Conservation (phyloP, 768 basidiomycete species). For the Auricularia sp. region DNA sequence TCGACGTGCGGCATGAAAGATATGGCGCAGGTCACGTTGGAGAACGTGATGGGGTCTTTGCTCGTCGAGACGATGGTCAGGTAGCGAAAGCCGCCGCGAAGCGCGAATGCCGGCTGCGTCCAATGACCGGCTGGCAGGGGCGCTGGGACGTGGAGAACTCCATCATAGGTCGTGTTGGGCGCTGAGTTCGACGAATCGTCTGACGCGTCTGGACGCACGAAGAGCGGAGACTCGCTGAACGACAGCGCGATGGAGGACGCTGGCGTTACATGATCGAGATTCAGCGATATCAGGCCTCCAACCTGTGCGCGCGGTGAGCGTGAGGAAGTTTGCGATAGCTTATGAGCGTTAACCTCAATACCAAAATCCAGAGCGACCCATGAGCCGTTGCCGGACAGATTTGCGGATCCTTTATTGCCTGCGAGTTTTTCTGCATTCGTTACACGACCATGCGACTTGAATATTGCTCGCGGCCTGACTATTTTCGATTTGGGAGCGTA, state of each 20-base stretch:
- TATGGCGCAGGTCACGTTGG: conserved; percentile 40
- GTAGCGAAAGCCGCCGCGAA: conserved; percentile 46
- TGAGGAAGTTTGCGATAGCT: conserved; percentile 1
- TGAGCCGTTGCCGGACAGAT: conserved; percentile 29
- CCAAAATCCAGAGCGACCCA: conserved; percentile 50
- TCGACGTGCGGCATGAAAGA: conserved; percentile 45
- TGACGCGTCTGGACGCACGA: conserved; percentile 42
- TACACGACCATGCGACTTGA: conserved; percentile 28
- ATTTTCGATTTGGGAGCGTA: conserved; percentile 37
- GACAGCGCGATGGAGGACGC: conserved; percentile 24
- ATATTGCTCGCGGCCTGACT: conserved; percentile 33
- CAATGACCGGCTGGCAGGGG: conserved; percentile 32
- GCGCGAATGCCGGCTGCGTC: conserved; percentile 34
- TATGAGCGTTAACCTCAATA: conserved; percentile 27
- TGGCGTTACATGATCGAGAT: conserved; percentile 25
- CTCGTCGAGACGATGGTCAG: conserved; percentile 36
- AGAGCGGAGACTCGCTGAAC: conserved; percentile 47
- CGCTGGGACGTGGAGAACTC: conserved; percentile 29
- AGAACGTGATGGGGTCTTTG: conserved; percentile 24
- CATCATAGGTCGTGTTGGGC: conserved; percentile 34
- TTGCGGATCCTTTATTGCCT: conserved; percentile 26
- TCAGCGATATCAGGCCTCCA: conserved; percentile 43
- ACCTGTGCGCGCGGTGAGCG: conserved; percentile 26
- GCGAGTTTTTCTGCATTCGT: conserved; percentile 24
- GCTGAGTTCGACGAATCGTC: conserved; percentile 33